Base-by-base conservation (phyloP, 202 grass and related monocot genomes). In the Brachypodium distachyon region DNA sequence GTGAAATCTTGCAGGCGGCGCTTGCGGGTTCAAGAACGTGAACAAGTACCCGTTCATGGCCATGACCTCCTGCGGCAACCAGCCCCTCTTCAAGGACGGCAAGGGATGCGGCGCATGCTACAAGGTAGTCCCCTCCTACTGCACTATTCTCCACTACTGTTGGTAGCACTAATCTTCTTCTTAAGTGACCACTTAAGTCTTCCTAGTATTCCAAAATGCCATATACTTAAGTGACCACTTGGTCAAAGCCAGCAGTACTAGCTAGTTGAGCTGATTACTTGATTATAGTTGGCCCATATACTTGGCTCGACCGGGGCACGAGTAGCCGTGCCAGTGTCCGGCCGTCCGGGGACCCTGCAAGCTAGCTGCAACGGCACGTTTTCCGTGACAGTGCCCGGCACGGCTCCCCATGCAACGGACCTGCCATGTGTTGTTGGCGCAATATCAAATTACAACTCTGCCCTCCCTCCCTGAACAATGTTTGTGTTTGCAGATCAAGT, bases 31-130 rank as follows among this genome's bases (percentile, higher is more conserved):
- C 81, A 89, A 89, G 87, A 72, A 73, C 0, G 87, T 85, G 62
- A 89, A 89, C 65, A 9, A 34, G 48, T 80, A 74, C 47, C 87
- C 82, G 0, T 89, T 89, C 87, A 65, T 75, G 66, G 33, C 70
- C 18, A 89, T 89, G 87, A 85, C 87, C 7, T 89, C 86, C 1
- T 89, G 87, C 65, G 87, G 82, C 18, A 89, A 89, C 77, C 64
- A 76, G 64, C 71, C 82, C 1, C 67, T 89, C 1, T 89, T 61
- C 82, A 84, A 84, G 78, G 82, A 64, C 48, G 89, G 85, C 61
- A 84, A 88, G 78, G 82, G 89, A 0, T 91, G 89, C 55, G 82
- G 85, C 11, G 76, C 87, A 0, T 85, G 73, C 87, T 89, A 89
- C 78, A 73, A 78, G 53, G 73, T 83, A n/a, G 12, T 37, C 9